Conservation (phyloP, 169 alveolate genomes). For the Ichthyophthirius multifiliis region DNA sequence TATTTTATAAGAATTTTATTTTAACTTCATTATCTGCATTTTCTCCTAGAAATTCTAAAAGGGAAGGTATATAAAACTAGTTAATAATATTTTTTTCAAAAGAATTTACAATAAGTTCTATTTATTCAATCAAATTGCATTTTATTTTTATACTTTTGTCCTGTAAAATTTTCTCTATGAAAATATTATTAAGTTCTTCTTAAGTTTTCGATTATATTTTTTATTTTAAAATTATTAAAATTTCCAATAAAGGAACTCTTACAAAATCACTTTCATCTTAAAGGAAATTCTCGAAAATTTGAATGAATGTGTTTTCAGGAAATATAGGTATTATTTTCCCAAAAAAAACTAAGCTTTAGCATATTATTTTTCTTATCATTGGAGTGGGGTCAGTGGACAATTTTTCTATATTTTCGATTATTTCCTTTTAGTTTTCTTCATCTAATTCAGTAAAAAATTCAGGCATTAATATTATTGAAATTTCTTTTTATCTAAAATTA, state of each 20-base stretch:
- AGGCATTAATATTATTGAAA: neutral
- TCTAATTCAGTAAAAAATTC: neutral
- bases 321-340: neutral
- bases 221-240: neutral
- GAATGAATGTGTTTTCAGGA: neutral
- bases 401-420: neutral
- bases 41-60: neutral
- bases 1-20: neutral
- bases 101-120: neutral
- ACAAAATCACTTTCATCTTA: conserved; percentile 3
- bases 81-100: neutral
- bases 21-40: neutral
- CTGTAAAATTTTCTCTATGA: neutral
- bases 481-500: neutral
- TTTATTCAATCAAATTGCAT: neutral
- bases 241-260: neutral
- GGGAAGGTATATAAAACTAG: neutral
- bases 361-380: neutral
- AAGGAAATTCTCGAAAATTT: neutral
- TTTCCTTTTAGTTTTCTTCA: neutral
- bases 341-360: neutral
- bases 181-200: neutral
- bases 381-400: neutral
- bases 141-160: neutral
- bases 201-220: neutral